These are phyloP conservation scores for Neonectria hederae DNA, from an alignment of 2,329 filamentous ascomycete genomes.

Conservation along the genomic window DNA sequence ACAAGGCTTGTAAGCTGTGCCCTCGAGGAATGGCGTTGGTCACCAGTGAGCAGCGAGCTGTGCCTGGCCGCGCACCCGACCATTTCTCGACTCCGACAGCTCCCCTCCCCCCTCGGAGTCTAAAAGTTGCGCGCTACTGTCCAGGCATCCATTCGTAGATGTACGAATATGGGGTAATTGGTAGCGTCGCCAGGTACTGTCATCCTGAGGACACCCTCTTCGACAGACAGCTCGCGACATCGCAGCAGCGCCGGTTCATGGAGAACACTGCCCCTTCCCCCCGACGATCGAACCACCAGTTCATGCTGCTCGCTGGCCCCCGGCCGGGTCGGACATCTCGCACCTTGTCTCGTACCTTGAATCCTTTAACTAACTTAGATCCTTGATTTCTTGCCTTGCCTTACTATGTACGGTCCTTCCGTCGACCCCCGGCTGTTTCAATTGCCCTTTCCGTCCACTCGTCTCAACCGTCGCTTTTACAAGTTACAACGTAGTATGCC, in stretches of 20 bases:
- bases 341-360: slow-evolving; percentile 12
- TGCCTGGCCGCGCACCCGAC: not conserved
- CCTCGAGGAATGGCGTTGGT: slow-evolving; percentile 37
- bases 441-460: slow-evolving; percentile 27
- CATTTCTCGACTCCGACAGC: not conserved
- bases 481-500: not conserved
- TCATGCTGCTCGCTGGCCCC: slow-evolving; percentile 32
- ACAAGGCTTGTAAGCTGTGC: slow-evolving; percentile 22
- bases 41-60: not conserved
- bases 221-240: not conserved
- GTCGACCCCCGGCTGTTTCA: slow-evolving; percentile 25
- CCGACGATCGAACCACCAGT: slow-evolving; percentile 27
- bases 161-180: not conserved
- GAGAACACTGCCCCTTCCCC: slow-evolving; percentile 28
- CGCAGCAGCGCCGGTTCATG: slow-evolving; percentile 32
- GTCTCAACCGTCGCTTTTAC: slow-evolving; percentile 3
- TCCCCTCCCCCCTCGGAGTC: not conserved
- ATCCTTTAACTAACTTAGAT: not conserved
- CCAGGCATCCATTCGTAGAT: not conserved
- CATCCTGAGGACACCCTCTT: not conserved
- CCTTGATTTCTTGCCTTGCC: slow-evolving; percentile 10
- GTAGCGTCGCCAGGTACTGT: not conserved
- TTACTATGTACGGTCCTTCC: slow-evolving; percentile 21
- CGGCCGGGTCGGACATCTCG: slow-evolving; percentile 23
- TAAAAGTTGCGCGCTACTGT: not conserved